Conservation (phyloP, 768 basidiomycete species). For the Hygrocybe coccinea region DNA sequence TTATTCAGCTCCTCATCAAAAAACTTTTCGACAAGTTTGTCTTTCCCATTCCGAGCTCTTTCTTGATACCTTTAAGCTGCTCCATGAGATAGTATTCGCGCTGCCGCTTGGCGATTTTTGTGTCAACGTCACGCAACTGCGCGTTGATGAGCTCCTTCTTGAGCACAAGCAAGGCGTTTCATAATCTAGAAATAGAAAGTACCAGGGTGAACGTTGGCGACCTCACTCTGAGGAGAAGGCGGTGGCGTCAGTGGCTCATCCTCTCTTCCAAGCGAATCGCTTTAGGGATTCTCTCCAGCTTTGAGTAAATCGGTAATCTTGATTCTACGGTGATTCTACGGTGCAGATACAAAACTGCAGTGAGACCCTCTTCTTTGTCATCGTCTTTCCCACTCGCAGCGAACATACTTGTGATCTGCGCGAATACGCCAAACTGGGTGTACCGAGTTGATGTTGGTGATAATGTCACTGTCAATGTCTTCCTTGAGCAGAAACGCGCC, state of each 20-base stretch:
- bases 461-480: conserved; percentile 87
- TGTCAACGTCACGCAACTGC: conserved; percentile 91
- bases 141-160: conserved; percentile 99
- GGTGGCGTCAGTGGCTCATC: neutral
- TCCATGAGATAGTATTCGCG: conserved; percentile 96
- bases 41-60: conserved; percentile 94
- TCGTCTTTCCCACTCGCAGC: conserved; percentile 53
- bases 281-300: conserved; percentile 36
- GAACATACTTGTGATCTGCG: conserved; percentile 93
- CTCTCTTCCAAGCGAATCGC: conserved; percentile 38
- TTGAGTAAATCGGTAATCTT: conserved; percentile 83
- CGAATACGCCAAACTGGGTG: conserved; percentile 91
- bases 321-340: conserved; percentile 51
- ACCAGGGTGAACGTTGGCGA: neutral
- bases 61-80: conserved; percentile 92
- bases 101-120: conserved; percentile 91
- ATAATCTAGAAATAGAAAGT: conserved; percentile 44
- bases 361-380: conserved; percentile 83
- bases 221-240: conserved; percentile 11
- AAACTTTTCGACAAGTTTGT: conserved; percentile 89
- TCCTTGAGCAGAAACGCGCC: conserved; percentile 97
- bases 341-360: conserved; percentile 92
- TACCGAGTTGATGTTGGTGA: conserved; percentile 81
- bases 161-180: conserved; percentile 84
- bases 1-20: too few species aligned